phyloP scores from a whole-genome alignment of 2,329 filamentous ascomycete species.

The Calonectria fujianensis region DNA sequence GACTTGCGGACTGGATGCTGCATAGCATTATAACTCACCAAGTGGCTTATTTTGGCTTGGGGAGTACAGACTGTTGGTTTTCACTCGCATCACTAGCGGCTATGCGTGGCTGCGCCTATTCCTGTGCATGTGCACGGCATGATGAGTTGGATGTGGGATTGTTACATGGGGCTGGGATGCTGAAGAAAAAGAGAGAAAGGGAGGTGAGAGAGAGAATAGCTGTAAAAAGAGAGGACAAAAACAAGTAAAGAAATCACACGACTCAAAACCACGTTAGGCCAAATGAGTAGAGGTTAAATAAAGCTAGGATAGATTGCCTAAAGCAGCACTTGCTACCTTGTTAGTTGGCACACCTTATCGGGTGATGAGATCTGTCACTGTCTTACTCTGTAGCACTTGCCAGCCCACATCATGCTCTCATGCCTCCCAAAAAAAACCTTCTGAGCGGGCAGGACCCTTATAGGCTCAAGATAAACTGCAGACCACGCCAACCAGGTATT shows the following conservation, averaged over 20 bases:
- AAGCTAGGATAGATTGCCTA: not conserved
- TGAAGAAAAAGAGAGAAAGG: not conserved
- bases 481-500: not conserved
- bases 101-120: conserved; percentile 13
- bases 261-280: not conserved
- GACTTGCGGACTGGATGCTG: not conserved
- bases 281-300: not conserved
- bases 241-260: not conserved
- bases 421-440: not conserved
- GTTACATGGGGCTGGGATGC: not conserved
- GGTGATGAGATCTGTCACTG: not conserved
- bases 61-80: not conserved
- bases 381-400: not conserved
- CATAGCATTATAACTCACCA: not conserved
- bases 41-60: conserved; percentile 1
- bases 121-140: not conserved
- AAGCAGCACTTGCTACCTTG: not conserved
- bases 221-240: not conserved
- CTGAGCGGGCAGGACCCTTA: not conserved
- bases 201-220: not conserved
- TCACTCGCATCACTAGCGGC: conserved; percentile 19
- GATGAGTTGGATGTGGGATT: not conserved
- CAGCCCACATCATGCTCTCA: not conserved
- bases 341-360: conserved; percentile 4
- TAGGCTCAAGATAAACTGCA: not conserved